A percentile compares a stretch with the other conserved stretches of the same genome.
Conservation (phyloP, 345 rosid genomes). For the Eucalyptus shirleyi region DNA sequence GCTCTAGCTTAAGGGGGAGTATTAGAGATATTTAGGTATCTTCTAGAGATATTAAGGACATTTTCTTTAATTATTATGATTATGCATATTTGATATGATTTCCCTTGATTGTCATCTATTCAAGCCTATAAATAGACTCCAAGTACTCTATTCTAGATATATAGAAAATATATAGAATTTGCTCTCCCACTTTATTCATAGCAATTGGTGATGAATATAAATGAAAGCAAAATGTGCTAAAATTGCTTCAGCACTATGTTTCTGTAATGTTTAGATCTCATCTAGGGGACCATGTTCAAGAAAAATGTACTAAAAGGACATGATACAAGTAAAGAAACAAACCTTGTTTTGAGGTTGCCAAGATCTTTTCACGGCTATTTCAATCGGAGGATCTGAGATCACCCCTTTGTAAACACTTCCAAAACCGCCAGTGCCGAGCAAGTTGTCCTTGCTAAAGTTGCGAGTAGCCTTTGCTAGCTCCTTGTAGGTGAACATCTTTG, state of each 20-base stretch:
- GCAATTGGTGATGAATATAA: neutral
- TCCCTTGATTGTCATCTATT: neutral
- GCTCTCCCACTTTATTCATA: neutral
- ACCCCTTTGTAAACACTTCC: slow-evolving; percentile 30
- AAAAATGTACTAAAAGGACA: neutral
- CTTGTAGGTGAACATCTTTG: slow-evolving; percentile 15
- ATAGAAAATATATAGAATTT: no score
- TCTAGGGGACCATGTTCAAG: neutral
- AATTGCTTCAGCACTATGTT: neutral
- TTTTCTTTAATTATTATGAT: neutral
- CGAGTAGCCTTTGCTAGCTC: slow-evolving; percentile 19
- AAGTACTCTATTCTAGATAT: neutral
- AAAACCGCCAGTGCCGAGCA: slow-evolving; percentile 27
- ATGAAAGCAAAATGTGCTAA: neutral
- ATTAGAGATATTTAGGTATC: neutral
- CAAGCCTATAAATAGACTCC: neutral
- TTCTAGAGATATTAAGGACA: neutral
- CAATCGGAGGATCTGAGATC: slow-evolving; percentile 4
- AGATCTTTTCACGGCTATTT: slow-evolving; percentile 27
- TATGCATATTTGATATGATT: no score
- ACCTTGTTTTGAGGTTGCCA: slow-evolving; percentile 25
- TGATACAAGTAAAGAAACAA: neutral
- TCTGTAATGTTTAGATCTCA: neutral
- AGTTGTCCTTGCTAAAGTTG: slow-evolving; percentile 20
- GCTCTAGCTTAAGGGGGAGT: no score